Conservation (phyloP, 2,329 filamentous ascomycete species). For the Calonectria leucothoes region DNA sequence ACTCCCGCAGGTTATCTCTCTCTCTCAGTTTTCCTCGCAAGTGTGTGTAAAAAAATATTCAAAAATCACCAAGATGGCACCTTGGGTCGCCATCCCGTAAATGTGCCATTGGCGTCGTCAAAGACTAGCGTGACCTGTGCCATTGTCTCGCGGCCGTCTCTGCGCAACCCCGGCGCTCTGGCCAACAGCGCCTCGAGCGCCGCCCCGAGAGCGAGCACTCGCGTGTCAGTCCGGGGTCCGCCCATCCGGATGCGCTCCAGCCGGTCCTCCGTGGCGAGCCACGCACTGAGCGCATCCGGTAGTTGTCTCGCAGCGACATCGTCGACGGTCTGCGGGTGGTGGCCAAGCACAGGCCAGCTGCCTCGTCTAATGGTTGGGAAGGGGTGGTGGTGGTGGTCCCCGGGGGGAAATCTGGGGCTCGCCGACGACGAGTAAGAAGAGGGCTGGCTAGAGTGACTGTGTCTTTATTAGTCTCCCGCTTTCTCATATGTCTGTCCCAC, state of each 20-base stretch:
- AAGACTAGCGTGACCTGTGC: conserved; percentile 12
- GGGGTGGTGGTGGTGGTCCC: neutral
- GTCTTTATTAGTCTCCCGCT: neutral
- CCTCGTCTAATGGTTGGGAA: neutral
- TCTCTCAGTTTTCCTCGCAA: neutral
- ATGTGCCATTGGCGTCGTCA: conserved; percentile 9
- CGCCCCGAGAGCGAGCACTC: conserved; percentile 5
- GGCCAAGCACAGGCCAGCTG: conserved; percentile 17
- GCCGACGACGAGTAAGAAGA: neutral
- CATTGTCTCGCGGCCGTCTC: neutral
- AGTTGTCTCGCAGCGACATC: neutral
- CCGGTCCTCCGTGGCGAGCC: conserved; percentile 15
- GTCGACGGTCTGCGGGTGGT: neutral
- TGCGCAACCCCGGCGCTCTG: neutral
- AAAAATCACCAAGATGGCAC: conserved; percentile 19
- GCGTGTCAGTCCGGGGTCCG: conserved; percentile 12
- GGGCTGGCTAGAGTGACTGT: neutral
- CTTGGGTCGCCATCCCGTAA: conserved; percentile 23
- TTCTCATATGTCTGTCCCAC: neutral
- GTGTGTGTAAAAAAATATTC: too few species aligned
- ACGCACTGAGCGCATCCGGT: conserved; percentile 1
- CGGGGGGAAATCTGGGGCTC: neutral
- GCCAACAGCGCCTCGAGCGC: conserved; percentile 14
- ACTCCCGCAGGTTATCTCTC: neutral
- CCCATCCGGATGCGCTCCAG: conserved; percentile 22